These are phyloP conservation scores for Penicillium subrubescens DNA, from an alignment of 495 filamentous ascomycete species.

Conservation along the genomic window DNA sequence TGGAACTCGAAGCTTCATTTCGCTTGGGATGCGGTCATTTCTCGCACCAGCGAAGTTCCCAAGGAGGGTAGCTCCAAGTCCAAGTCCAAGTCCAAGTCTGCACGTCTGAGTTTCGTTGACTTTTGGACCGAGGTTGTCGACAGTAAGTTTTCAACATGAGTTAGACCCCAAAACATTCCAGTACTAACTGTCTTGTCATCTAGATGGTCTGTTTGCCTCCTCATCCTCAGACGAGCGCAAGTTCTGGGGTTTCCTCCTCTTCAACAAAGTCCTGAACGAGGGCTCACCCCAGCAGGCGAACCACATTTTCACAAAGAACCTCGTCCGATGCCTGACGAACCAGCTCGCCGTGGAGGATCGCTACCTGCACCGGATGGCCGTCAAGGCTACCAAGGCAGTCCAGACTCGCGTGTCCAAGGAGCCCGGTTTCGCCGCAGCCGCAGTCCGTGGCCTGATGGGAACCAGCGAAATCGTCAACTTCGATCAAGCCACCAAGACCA, in stretches of 20 bases:
- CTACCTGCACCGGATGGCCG: conserved; percentile 79
- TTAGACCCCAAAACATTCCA: not conserved
- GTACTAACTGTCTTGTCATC: not conserved
- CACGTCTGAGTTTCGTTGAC: conserved; percentile 59
- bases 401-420: conserved; percentile 65
- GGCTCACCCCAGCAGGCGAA: conserved; percentile 48
- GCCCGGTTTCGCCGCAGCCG: conserved; percentile 57
- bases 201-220: conserved; percentile 75
- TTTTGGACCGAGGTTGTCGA: conserved; percentile 94
- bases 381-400: conserved; percentile 69
- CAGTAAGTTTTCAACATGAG: conserved; percentile 53
- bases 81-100: conserved; percentile 39
- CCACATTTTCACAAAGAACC: conserved; percentile 74
- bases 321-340: conserved; percentile 82
- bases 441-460: conserved; percentile 67
- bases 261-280: conserved; percentile 67
- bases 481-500: conserved; percentile 84
- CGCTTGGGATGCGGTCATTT: conserved; percentile 80
- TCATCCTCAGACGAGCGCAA: conserved; percentile 84
- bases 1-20: conserved; percentile 84
- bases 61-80: conserved; percentile 30
- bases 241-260: conserved; percentile 85
- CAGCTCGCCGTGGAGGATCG: conserved; percentile 83
- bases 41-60: conserved; percentile 36
- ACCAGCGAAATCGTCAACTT: conserved; percentile 75